Percentiles rank a stretch among this genome's conserved stretches.
These are phyloP conservation scores for Ceratocystis eucalypticola DNA, from an alignment of 2,329 filamentous ascomycete genomes.

Conservation along the genomic window DNA sequence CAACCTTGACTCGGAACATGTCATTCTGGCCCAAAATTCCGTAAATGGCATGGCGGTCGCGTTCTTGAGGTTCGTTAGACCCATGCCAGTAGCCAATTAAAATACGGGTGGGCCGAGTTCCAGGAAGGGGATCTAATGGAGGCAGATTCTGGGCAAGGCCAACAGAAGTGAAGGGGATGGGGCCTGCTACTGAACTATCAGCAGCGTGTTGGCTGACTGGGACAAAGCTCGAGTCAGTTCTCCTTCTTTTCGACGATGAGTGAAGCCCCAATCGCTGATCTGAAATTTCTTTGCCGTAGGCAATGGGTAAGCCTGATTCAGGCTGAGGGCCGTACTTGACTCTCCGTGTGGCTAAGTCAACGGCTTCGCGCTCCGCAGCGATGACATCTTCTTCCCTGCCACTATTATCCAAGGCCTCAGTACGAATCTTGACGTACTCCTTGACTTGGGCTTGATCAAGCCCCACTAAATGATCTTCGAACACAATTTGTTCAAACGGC, in stretches of 20 bases:
- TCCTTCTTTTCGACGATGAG: conserved; percentile 12
- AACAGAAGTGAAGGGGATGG: conserved; percentile 16
- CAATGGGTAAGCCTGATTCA: conserved; percentile 33
- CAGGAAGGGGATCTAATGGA: conserved; percentile 33
- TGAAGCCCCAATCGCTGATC: not conserved
- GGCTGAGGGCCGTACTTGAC: conserved; percentile 34
- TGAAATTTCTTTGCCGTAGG: conserved; percentile 32
- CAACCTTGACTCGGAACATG: conserved; percentile 51
- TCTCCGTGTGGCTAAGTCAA: conserved; percentile 34
- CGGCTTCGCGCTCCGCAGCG: conserved; percentile 31
- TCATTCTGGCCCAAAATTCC: conserved; percentile 50
- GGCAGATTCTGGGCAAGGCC: conserved; percentile 13
- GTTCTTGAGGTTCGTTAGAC: conserved; percentile 34
- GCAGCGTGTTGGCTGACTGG: not conserved
- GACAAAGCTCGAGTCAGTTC: conserved; percentile 20
- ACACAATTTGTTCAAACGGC: conserved; percentile 47
- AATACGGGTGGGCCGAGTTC: conserved; percentile 43
- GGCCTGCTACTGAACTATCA: not conserved
- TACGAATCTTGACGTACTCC: conserved; percentile 46
- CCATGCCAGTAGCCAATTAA: conserved; percentile 47
- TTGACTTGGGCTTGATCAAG: conserved; percentile 46
- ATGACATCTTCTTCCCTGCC: conserved; percentile 30
- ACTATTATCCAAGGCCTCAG: conserved; percentile 26
- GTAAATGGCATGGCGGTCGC: conserved; percentile 47
- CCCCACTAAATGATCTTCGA: conserved; percentile 42